Evolutionary conservation across 768 basidiomycete genomes (phyloP).

Genomic region (Tricholoma sp.): DNA sequence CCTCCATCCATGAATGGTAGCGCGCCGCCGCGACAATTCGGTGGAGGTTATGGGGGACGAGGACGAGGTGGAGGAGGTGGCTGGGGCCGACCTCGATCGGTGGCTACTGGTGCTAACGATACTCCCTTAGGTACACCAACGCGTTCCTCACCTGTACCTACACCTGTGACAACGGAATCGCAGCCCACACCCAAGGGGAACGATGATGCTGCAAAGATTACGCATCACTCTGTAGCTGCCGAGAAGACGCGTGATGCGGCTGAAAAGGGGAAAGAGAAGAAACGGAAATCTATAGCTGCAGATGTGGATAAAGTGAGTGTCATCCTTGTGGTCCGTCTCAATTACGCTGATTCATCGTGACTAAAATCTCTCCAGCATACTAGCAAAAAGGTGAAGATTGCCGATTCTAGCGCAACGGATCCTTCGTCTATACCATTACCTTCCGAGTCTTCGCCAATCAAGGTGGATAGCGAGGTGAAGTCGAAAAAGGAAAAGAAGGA

Average conservation of each 20-base stretch:
- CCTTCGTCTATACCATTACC: slow-evolving; percentile 8
- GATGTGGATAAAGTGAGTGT: slow-evolving; percentile 23
- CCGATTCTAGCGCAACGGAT: slow-evolving; percentile 7
- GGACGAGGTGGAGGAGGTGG: slow-evolving; percentile 30
- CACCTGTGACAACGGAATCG: slow-evolving; percentile 9
- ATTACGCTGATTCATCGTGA: not conserved
- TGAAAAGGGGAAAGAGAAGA: slow-evolving; percentile 29
- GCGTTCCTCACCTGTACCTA: slow-evolving; percentile 27
- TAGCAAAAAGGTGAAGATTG: slow-evolving; percentile 27
- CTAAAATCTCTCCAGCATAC: slow-evolving; percentile 7
- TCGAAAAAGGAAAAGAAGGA: slow-evolving; percentile 24
- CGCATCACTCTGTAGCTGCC: slow-evolving; percentile 4
- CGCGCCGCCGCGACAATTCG: slow-evolving; percentile 8
- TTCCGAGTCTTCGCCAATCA: slow-evolving; percentile 6
- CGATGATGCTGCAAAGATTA: slow-evolving; percentile 6
- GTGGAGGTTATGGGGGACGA: slow-evolving; percentile 18
- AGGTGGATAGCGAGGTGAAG: slow-evolving; percentile 15
- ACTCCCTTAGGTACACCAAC: slow-evolving; percentile 66
- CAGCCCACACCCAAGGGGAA: slow-evolving; percentile 6
- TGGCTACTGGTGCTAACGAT: slow-evolving; percentile 61
- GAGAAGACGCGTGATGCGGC: slow-evolving; percentile 7
- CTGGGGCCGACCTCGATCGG: slow-evolving; percentile 23
- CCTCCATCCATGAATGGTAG: slow-evolving; percentile 11
- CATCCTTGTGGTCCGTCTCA: not conserved
- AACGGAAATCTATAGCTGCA: slow-evolving; percentile 23